Percentiles rank a stretch among this genome's conserved stretches.
These are phyloP conservation scores for Aspergillus nidulans DNA, from an alignment of 495 filamentous ascomycete species.

Conservation along the genomic window DNA sequence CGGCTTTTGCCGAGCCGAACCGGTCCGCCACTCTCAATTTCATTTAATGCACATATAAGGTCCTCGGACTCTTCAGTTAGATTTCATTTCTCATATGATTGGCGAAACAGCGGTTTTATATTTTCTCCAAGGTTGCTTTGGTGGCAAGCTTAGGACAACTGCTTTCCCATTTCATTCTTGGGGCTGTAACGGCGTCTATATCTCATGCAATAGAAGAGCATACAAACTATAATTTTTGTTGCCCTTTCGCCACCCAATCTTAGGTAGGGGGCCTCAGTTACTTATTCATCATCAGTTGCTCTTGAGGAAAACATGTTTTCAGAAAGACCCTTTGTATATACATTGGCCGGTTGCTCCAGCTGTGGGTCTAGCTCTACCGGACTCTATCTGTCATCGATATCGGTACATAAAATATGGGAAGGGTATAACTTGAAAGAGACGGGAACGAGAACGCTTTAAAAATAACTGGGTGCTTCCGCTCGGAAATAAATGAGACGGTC, in stretches of 20 bases:
- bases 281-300: not conserved
- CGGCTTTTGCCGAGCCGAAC: not conserved
- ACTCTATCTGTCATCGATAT: constrained; percentile 16
- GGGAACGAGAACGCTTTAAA: not conserved
- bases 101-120: no score
- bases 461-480: not conserved
- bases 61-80: not conserved
- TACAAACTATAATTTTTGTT: no score
- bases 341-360: constrained; percentile 4
- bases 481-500: no score
- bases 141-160: no score
- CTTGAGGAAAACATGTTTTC: not conserved
- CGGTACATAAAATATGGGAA: constrained; percentile 5
- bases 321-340: not conserved
- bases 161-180: no score
- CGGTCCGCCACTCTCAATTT: not conserved
- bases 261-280: not conserved
- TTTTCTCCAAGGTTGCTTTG: no score
- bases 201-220: no score
- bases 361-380: constrained; percentile 12
- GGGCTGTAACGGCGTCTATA: no score
- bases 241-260: not conserved
- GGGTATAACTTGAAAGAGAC: constrained; percentile 13
- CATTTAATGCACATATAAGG: not conserved
- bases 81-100: no score